Percentiles rank a stretch among this genome's conserved stretches.
These are phyloP conservation scores for Quercus berberidifolia DNA, from an alignment of 306 rosid species.

Conservation along the genomic window DNA sequence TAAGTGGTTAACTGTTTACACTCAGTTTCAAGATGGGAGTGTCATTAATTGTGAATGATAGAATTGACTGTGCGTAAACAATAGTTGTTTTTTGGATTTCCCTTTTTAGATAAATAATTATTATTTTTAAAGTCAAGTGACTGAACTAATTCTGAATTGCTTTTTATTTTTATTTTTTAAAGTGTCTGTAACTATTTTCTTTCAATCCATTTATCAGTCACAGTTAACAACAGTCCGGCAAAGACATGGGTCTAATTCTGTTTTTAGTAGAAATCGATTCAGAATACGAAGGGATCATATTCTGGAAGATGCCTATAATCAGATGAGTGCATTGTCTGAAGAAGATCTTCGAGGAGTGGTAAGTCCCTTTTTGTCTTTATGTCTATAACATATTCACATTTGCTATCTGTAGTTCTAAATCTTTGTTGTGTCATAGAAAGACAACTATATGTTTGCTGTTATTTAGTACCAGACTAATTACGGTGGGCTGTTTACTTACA, in stretches of 20 bases:
- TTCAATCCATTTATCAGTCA: constrained; percentile 62
- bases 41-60: not conserved
- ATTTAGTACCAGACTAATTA: constrained; percentile 10
- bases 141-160: not conserved
- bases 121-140: not conserved
- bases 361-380: constrained; percentile 17
- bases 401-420: not conserved
- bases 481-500: constrained; percentile 30
- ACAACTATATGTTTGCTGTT: not conserved
- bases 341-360: constrained; percentile 95
- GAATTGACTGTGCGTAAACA: not conserved
- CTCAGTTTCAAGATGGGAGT: constrained; percentile 15
- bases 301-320: constrained; percentile 92
- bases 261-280: constrained; percentile 76
- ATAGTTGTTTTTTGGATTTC: constrained; percentile 4
- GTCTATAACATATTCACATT: not conserved
- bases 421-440: not conserved
- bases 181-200: constrained; percentile 20
- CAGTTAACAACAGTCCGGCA: constrained; percentile 88
- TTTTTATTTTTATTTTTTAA: constrained; percentile 9
- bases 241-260: constrained; percentile 61
- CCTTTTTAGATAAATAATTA: not conserved
- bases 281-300: constrained; percentile 88
- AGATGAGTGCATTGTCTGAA: constrained; percentile 90
- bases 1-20: constrained; percentile 36